Evolutionary conservation across 1,284 basidiomycete species (phyloP), one percentile per base, ranked within the genome.

Genomic region (Pyrrhoderma lamaoense): DNA sequence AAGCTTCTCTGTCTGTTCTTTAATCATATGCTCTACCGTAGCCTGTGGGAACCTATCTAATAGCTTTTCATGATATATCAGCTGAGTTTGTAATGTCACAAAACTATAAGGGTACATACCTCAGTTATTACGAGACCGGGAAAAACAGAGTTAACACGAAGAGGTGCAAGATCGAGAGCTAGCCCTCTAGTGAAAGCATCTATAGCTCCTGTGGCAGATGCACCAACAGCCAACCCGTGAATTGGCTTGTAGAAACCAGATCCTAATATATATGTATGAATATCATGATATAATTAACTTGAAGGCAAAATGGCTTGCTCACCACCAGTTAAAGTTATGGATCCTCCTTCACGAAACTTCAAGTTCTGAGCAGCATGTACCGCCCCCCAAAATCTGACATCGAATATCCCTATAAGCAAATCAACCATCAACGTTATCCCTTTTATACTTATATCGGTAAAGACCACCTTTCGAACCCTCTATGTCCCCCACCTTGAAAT

Each of bases 161-260:
- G 50, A 13, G 58, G 58, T 16, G 58, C 58, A 16, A 59, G 55
- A 38, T 59, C 57, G n/a, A 59, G 53, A 14, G 58, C 58, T 13
- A 59, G 49, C 4, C 58, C 58, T 3, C 58, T 45, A n/a, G 53
- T 55, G 8, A 58, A 37, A 5, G 45, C 27, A 44, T 59, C 58
- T 18, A 55, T 46, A 2, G 58, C 57, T 42, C 58, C 58, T 13
- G 49, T 43, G 16, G 58, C 42, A 8, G 49, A 52, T 9, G 55
- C 53, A 13, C 42, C 53, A 19, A 59, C 42, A 3, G 52, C 35
- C 56, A 55, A 59, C 2, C 47, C 49, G 44, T 50, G 45, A n/a
- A n/a, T 18, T 2, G 59, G 58, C 48, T 51, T 58, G 14, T 39
- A 45, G 19, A 55, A 13, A 7, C 45, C 55, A n/a, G 53, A 40